phyloP scores from a whole-genome alignment of 169 alveolate genomes.

The Eimeria sp. region DNA sequence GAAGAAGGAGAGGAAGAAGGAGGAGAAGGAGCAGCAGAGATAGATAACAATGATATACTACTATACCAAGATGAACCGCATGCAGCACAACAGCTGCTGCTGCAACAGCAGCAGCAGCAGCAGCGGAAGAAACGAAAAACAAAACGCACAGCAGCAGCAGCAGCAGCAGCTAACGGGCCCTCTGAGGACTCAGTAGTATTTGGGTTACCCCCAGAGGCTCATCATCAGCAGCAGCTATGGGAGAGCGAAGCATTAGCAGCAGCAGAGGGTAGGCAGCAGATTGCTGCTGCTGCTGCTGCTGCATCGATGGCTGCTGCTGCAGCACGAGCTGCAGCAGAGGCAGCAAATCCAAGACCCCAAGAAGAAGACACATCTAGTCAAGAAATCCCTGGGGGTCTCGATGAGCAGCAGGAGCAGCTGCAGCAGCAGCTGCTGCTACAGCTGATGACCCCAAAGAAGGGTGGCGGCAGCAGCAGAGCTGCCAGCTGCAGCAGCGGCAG shows the following conservation, averaged over 20 bases:
- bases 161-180: neutral
- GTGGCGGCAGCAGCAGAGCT: constrained; percentile 28
- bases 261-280: neutral
- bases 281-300: neutral
- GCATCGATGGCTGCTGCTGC: neutral
- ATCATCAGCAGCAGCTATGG: neutral
- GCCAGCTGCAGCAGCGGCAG: constrained; percentile 38
- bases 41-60: neutral
- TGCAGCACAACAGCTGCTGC: neutral
- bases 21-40: neutral
- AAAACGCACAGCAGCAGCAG: neutral
- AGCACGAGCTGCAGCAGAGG: constrained; percentile 13
- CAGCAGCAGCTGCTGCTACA: constrained; percentile 43
- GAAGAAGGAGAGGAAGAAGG: neutral
- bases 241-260: neutral
- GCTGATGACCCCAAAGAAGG: neutral
- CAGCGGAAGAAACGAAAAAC: neutral
- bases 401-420: constrained; percentile 40
- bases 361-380: neutral
- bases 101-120: constrained; percentile 27
- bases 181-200: neutral
- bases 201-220: constrained; percentile 14
- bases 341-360: neutral
- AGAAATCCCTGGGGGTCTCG: neutral
- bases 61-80: neutral